These are phyloP conservation scores for Paxillus ammoniavirescens DNA, from an alignment of 768 basidiomycete species.

Conservation along the genomic window DNA sequence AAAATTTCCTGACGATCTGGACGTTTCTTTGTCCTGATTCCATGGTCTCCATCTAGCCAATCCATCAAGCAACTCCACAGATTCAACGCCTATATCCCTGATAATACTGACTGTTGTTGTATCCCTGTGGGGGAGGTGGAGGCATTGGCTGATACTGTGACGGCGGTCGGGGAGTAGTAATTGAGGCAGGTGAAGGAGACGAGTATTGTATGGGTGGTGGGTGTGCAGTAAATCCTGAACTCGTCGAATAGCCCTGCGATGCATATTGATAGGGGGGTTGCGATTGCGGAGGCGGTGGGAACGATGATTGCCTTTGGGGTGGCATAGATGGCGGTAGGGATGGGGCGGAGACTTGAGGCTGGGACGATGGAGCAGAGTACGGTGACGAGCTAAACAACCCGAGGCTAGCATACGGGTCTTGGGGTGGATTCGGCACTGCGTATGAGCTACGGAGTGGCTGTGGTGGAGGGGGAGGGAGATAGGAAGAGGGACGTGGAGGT, in stretches of 20 bases:
- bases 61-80: not conserved
- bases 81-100: conserved; percentile 30
- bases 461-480: conserved; percentile 23
- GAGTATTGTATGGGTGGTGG: conserved; percentile 27
- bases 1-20: not conserved
- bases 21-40: not conserved
- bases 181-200: conserved; percentile 17
- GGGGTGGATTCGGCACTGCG: conserved; percentile 19
- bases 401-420: conserved; percentile 37
- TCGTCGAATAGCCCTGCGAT: conserved; percentile 11
- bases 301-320: conserved; percentile 26
- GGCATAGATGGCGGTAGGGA: conserved; percentile 19
- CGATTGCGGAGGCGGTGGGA: conserved; percentile 11
- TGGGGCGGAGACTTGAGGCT: conserved; percentile 11
- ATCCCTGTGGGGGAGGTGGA: conserved; percentile 23
- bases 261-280: conserved; percentile 22
- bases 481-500: conserved; percentile 22
- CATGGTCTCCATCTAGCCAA: not conserved
- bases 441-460: conserved; percentile 25
- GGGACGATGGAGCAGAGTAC: not conserved
- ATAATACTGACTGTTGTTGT: conserved; percentile 28
- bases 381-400: conserved; percentile 26
- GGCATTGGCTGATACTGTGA: conserved; percentile 27
- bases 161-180: conserved; percentile 12
- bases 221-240: conserved; percentile 25